Percentiles rank a stretch among this genome's conserved stretches.
Evolutionary conservation across 176 grass and related monocot species (phyloP).

Genomic region (Pharus latifolius): DNA sequence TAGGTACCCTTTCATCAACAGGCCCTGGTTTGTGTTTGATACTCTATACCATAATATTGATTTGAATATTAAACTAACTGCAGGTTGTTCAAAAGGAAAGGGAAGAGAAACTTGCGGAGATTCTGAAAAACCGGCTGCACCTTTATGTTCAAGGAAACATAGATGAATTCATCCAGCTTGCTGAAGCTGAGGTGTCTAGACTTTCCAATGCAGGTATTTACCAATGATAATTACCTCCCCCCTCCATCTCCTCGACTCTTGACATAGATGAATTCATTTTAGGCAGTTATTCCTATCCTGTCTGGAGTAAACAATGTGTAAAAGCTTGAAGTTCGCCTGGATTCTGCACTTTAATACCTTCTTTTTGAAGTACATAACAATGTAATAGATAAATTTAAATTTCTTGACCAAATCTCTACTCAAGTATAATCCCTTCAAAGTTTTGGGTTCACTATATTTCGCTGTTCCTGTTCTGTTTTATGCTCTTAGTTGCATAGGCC

Average conservation of each 20-base stretch:
- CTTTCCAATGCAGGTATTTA: conserved; percentile 80
- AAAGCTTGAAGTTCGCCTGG: not conserved
- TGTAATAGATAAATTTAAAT: not conserved
- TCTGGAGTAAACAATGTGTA: not conserved
- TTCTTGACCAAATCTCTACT: not conserved
- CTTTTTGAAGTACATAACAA: not conserved
- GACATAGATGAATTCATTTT: too few species aligned
- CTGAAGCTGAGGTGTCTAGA: conserved; percentile 75
- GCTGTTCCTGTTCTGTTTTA: not conserved
- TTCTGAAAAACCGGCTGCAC: conserved; percentile 61
- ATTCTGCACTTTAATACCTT: not conserved
- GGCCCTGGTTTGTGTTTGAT: conserved; percentile 1
- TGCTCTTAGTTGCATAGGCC: not conserved
- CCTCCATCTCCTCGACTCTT: not conserved
- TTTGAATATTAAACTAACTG: conserved; percentile 7
- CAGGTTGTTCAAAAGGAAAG: conserved; percentile 90
- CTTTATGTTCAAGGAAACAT: conserved; percentile 82
- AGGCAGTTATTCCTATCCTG: not conserved
- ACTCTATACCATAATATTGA: conserved; percentile 10
- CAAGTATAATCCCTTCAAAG: not conserved
- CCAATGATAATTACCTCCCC: not conserved
- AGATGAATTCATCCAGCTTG: conserved; percentile 50
- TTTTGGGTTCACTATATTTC: not conserved
- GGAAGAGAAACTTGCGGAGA: conserved; percentile 85
- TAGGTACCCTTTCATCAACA: too few species aligned